Evolutionary conservation across 2,329 filamentous ascomycete species (phyloP), one percentile per base, ranked within the genome.

Genomic region (Monosporascus sp.): DNA sequence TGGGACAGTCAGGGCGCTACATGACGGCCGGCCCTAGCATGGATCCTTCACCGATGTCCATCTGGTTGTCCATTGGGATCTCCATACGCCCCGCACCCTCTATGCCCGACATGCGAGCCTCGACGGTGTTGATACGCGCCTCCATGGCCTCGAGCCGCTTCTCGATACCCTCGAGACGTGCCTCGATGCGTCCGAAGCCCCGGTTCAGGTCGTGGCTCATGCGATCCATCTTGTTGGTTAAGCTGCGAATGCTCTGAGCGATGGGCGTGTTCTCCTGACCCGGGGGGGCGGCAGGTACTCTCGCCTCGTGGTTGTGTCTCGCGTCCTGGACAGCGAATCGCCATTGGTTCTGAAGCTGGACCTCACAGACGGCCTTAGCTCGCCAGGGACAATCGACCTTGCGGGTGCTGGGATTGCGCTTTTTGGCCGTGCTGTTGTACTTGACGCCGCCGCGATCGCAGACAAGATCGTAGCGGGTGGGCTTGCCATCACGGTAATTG

Each of bases 371-470:
- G 24, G 81, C 81, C 70, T 84, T 84, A 51, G 81, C 81, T 50
- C 80, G 78, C 71, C 82, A 84, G 11, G 81, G 81, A 52, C 81
- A 84, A 65, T 84, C 81, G 51, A 84, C 80, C 68, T 84, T 84
- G 64, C 81, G 80, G 44, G 81, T 84, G 51, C 79, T 83, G 1
- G 81, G 81, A 60, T 82, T 84, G 52, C 81, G 78, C 71, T 84
- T 84, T 74, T 84, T 84, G 7, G 81, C 81, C 1, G 81, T 84
- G 68, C 81, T 84, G 70, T 74, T 82, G 69, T 84, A 84, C 68
- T 84, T 84, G 64, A 84, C 81, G 55, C 81, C 81, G 51, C 81
- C 81, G 41, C 81, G 80, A 58, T 84, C 81, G 68, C 81, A 84
- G 36, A 84, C 81, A 11, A 84, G 72, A 57, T 84, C 81, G 67